These are phyloP conservation scores for Lonicera japonica DNA, from an alignment of 129 eudicot species.

Conservation along the genomic window DNA sequence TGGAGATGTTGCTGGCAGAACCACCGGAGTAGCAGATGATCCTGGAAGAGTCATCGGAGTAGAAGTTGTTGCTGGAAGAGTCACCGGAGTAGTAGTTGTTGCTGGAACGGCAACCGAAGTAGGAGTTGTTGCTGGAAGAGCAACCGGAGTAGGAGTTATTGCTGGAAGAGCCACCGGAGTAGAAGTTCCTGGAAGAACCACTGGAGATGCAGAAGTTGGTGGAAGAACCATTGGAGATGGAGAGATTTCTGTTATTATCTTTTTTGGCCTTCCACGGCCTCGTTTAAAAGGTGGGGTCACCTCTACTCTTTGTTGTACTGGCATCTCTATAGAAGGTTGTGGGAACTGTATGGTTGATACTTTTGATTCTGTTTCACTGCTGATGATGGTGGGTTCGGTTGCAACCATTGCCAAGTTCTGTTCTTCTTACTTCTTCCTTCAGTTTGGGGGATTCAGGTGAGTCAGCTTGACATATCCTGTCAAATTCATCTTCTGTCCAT, in stretches of 20 bases:
- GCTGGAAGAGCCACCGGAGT: too few species aligned
- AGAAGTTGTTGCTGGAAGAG: too few species aligned
- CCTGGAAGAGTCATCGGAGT: constrained; percentile 3
- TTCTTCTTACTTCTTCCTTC: constrained; percentile 47
- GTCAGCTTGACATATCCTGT: constrained; percentile 75
- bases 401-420: constrained; percentile 24
- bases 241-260: constrained; percentile 30
- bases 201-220: too few species aligned
- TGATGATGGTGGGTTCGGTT: constrained; percentile 22
- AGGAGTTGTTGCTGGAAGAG: too few species aligned
- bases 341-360: constrained; percentile 4
- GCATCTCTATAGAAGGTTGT: constrained; percentile 11
- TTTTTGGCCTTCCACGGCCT: constrained; percentile 96
- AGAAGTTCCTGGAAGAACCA: too few species aligned
- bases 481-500: constrained; percentile 97
- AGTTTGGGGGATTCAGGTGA: constrained; percentile 52
- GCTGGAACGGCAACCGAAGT: too few species aligned
- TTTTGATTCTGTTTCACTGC: constrained; percentile 25
- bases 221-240: constrained; percentile 22
- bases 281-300: constrained; percentile 59
- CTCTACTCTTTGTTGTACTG: constrained; percentile 35
- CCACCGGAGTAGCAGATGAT: too few species aligned
- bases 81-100: too few species aligned
- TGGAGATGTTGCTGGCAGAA: too few species aligned
- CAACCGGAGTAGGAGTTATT: constrained; percentile 11